A percentile compares a stretch with the other conserved stretches of the same genome.
These are phyloP conservation scores for Populus hybrid DNA, from an alignment of 441 rosid species.

Conservation along the genomic window DNA sequence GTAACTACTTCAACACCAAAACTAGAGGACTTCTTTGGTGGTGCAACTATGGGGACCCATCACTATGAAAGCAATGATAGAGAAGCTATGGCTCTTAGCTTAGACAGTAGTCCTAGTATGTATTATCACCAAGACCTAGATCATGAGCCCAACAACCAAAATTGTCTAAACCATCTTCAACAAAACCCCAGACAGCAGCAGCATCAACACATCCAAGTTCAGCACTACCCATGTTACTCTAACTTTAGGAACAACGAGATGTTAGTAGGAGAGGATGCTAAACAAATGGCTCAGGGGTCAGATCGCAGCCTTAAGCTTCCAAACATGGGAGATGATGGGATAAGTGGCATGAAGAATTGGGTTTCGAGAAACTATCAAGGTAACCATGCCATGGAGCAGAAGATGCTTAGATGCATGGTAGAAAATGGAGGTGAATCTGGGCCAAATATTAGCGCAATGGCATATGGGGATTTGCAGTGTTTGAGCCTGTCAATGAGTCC, in stretches of 20 bases:
- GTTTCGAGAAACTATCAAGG: constrained; percentile 41
- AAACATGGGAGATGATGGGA: constrained; percentile 28
- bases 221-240: constrained; percentile 32
- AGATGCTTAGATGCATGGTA: constrained; percentile 36
- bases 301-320: constrained; percentile 38
- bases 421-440: constrained; percentile 40
- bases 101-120: constrained; percentile 49
- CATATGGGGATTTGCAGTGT: constrained; percentile 79
- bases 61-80: constrained; percentile 53
- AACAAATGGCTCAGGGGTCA: constrained; percentile 32
- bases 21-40: constrained; percentile 90
- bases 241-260: constrained; percentile 41
- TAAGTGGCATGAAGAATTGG: constrained; percentile 45
- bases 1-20: constrained; percentile 64
- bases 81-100: constrained; percentile 76
- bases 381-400: constrained; percentile 44
- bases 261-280: constrained; percentile 31
- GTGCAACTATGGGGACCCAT: constrained; percentile 66
- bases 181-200: constrained; percentile 33
- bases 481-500: constrained; percentile 98
- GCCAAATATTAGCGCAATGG: constrained; percentile 40
- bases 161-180: constrained; percentile 38
- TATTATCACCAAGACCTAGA: constrained; percentile 43
- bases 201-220: constrained; percentile 33
- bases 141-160: constrained; percentile 38